Conservation (phyloP, 495 filamentous ascomycete species). For the Haplographium delicatum region DNA sequence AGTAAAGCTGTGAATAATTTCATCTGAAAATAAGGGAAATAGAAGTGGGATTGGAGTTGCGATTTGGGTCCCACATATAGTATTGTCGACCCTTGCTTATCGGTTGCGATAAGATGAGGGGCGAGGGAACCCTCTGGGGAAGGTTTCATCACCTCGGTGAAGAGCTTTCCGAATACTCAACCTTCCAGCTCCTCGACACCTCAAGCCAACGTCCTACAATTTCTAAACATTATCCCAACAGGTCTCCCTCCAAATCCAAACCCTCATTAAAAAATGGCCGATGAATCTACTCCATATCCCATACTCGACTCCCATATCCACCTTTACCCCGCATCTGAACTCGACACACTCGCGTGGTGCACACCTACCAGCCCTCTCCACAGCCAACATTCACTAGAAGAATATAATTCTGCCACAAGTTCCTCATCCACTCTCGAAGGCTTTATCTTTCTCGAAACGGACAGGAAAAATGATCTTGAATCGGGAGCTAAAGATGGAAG, state of each 20-base stretch:
- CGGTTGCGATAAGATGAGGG: too few species aligned
- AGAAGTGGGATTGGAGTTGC: too few species aligned
- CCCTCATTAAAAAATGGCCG: not conserved
- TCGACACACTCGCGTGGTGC: conserved; percentile 61
- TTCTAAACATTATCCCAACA: not conserved
- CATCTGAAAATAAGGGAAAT: too few species aligned
- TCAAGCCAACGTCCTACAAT: too few species aligned
- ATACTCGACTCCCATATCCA: conserved; percentile 81
- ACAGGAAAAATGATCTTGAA: conserved; percentile 58
- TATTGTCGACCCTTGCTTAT: too few species aligned
- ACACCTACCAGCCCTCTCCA: conserved; percentile 48
- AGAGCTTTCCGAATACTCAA: too few species aligned
- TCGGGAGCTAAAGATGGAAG: conserved; percentile 38
- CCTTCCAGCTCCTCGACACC: not conserved
- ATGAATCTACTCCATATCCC: conserved; percentile 16
- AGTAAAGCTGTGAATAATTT: too few species aligned
- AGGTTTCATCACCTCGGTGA: too few species aligned
- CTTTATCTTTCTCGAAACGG: conserved; percentile 78
- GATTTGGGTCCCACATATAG: too few species aligned
- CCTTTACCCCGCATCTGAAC: conserved; percentile 64
- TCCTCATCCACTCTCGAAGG: conserved; percentile 41
- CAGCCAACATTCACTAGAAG: conserved; percentile 54
- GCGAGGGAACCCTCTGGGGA: too few species aligned
- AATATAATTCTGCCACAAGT: conserved; percentile 39
- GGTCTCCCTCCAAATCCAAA: not conserved